A percentile compares a stretch with the other conserved stretches of the same genome.
Conservation (phyloP, 1,139 yeast genomes). For the Citeromyces hawaiiensis region DNA sequence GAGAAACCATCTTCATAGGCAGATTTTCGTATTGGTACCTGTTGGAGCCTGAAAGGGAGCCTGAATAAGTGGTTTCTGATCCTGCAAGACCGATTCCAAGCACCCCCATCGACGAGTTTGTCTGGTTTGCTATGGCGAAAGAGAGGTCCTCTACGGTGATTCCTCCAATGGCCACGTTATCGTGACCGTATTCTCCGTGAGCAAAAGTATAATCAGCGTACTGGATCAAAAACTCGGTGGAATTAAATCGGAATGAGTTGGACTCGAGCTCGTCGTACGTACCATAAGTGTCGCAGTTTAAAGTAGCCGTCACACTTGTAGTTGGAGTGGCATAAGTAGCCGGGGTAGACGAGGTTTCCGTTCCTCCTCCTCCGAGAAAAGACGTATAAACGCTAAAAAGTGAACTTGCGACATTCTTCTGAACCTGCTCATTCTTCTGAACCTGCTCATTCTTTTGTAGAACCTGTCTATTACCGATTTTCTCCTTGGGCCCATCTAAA, state of each 20-base stretch:
- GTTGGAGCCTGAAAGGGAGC: slow-evolving; percentile 10
- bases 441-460: no score
- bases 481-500: slow-evolving; percentile 4
- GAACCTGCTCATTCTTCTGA: no score
- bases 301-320: slow-evolving; percentile 5
- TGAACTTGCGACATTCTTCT: neutral
- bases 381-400: slow-evolving; percentile 2
- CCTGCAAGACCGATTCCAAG: slow-evolving; percentile 49
- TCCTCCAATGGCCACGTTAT: slow-evolving; percentile 29
- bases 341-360: neutral
- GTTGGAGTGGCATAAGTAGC: slow-evolving; percentile 2
- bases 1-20: slow-evolving; percentile 37
- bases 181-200: slow-evolving; percentile 53
- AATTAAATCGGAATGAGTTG: slow-evolving; percentile 28
- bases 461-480: slow-evolving; percentile 3
- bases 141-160: slow-evolving; percentile 30
- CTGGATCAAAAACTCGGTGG: slow-evolving; percentile 31
- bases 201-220: slow-evolving; percentile 60
- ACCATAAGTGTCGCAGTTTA: slow-evolving; percentile 29
- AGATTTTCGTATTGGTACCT: slow-evolving; percentile 32
- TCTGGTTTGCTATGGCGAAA: slow-evolving; percentile 44
- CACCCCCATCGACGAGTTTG: slow-evolving; percentile 43
- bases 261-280: slow-evolving; percentile 35
- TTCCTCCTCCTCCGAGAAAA: neutral
- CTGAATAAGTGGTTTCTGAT: slow-evolving; percentile 29